Base-by-base conservation (phyloP, 2,329 filamentous ascomycete genomes). In the Sporothrix protearum region DNA sequence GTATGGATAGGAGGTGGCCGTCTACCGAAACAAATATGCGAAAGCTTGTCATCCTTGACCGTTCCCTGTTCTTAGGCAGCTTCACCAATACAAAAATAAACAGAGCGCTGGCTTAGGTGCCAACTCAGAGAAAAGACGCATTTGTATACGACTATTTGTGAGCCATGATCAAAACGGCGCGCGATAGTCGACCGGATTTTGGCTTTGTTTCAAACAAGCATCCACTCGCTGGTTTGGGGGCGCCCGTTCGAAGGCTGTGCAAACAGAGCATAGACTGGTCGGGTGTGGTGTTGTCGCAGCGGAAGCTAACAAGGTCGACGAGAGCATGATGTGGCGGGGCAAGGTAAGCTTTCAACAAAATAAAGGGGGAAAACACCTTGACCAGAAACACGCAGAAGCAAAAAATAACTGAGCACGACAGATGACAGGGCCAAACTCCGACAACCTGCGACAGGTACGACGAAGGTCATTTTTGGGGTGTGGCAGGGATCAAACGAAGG, bases 391-490 rank as follows among this genome's bases (percentile, higher is more conserved):
- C 28, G 6, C 22, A 33, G 28, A 66, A 66, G n/a, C 42, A 68
- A 53, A 55, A 55, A 30, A 25, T 42, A 25, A 19, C 66, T 19
- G 49, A 68, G 66, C 47, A 68, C 33, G n/a, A 39, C 19, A 55
- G 28, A 14, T 14, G 42, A 47, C 42, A 47, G 14, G 42, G 42
- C 42, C 59, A 39, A 55, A 25, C 33, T 49, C 47, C 47, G 30
- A 68, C 66, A 66, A 33, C 47, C 66, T 55, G 66, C 66, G 66
- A 68, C 66, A 68, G 63, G 42, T n/a, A 36, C 36, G 36, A 42
- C 59, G 36, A 12, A 45, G 36, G 45, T 64, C 36, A 16, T 59
- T 39, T 45, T 14, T 64, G 33, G 7, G 10, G 10, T 36, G 14
- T 33, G n/a, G 10, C 6, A 28, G n/a, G 12, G 2, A n/a, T 7